Evolutionary conservation across 129 eudicot genomes (phyloP).

Genomic region (Erigeron canadensis): DNA sequence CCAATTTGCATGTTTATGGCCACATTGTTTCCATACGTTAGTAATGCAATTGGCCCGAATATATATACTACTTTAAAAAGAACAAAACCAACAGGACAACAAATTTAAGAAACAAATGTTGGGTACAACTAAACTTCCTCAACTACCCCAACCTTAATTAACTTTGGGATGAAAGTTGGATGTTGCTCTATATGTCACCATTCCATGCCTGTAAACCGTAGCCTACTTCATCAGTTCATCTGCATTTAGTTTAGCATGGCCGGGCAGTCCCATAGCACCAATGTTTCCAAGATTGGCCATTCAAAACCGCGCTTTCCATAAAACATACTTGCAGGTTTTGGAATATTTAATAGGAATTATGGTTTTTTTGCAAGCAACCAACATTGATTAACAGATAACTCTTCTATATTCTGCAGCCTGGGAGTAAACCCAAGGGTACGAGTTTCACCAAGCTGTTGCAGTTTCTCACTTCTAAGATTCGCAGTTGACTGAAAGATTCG

Average conservation of each 20-base stretch:
- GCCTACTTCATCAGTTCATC: slow-evolving; percentile 23
- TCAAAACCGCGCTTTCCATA: slow-evolving; percentile 17
- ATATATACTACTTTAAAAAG: no score
- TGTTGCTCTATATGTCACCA: slow-evolving; percentile 23
- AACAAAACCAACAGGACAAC: no score
- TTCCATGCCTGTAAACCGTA: slow-evolving; percentile 34
- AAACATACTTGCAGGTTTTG: slow-evolving; percentile 24
- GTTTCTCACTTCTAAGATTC: slow-evolving; percentile 34
- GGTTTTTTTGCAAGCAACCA: slow-evolving; percentile 12
- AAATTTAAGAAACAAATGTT: no score
- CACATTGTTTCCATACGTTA: neutral
- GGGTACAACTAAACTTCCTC: no score
- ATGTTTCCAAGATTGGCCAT: slow-evolving; percentile 34
- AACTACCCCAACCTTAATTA: neutral
- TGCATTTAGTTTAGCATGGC: slow-evolving; percentile 31
- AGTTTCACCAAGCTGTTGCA: slow-evolving; percentile 31
- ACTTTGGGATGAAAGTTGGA: slow-evolving; percentile 6
- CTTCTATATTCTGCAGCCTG: slow-evolving; percentile 36
- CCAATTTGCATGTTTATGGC: neutral
- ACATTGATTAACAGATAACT: no score
- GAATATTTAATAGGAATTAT: slow-evolving; percentile 30
- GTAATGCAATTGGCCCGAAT: neutral
- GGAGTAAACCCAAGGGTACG: slow-evolving; percentile 29
- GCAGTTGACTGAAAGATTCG: slow-evolving; percentile 34
- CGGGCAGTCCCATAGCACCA: slow-evolving; percentile 33